Evolutionary conservation across 306 rosid genomes (phyloP), one percentile per base, ranked within the genome.

Genomic region (Astragalus membranaceus): DNA sequence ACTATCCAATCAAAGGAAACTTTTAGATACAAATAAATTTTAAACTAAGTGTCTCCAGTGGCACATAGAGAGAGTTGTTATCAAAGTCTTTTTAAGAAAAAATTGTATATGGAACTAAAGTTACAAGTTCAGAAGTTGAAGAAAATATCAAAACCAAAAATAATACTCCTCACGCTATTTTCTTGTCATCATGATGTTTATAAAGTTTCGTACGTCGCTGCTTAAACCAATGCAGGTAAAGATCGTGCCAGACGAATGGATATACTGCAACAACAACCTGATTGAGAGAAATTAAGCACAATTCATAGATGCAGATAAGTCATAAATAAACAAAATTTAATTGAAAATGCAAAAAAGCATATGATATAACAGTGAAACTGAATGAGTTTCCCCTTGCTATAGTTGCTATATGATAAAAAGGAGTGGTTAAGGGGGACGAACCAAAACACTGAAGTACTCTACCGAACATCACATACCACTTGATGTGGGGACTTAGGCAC

Each of bases 151-250:
- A 20, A 20, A 20, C 23, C 23, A 20, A 20, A 20, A 20, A 20
- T 20, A 20, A 20, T 20, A 20, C 23, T 20, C 23, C 23, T 20
- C 23, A 20, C 2, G 23, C 23, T 20, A 1, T 20, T 20, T 20
- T 20, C 23, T 20, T 20, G 23, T 20, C 2, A 20, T 72, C 69
- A 54, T 67, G 80, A 72, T 3, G 74, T 65, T 84, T 88, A 37
- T 84, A 37, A 72, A 93, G 85, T 82, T 93, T 94, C 15, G 91
- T 52, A 60, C 73, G 80, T 33, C 98, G 88, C 78, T 94, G 98
- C 88, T 85, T 90, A 79, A 94, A 85, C 79, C 90, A 70, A 77
- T 94, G 96, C 74, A 93, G 83, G 77, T 93, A 90, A 67, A 93
- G 90, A 65, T 84, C 88, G 82, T 84, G 52, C 87, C 95, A 88